A percentile compares a stretch with the other conserved stretches of the same genome.
phyloP scores from a whole-genome alignment of 306 rosid genomes.

The Mimosa bimucronata region DNA sequence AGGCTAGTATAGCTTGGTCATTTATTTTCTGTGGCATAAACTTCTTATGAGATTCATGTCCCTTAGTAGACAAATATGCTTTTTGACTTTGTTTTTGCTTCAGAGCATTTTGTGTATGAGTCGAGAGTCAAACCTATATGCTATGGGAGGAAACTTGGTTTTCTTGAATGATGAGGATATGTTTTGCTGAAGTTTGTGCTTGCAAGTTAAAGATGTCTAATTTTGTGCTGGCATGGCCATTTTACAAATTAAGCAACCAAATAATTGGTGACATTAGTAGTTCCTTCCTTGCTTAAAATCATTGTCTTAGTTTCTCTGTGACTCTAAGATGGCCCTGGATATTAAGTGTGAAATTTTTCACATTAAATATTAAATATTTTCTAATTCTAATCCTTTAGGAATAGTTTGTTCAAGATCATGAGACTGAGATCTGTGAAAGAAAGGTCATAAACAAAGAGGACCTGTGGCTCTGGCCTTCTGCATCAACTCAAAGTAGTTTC shows the following conservation, averaged over 20 bases:
- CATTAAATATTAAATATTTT: slow-evolving; percentile 15
- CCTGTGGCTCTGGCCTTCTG: slow-evolving; percentile 7
- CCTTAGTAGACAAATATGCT: slow-evolving; percentile 12
- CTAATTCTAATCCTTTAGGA: slow-evolving; percentile 19
- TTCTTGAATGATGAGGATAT: slow-evolving; percentile 7
- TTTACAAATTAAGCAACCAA: slow-evolving; percentile 26
- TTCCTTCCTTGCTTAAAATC: not conserved
- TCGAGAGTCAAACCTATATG: not conserved
- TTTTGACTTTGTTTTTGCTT: slow-evolving; percentile 29
- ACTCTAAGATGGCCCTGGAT: not conserved
- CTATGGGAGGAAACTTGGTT: slow-evolving; percentile 24
- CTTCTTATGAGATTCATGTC: slow-evolving; percentile 14
- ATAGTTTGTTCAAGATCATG: slow-evolving; percentile 1
- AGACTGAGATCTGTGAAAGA: slow-evolving; percentile 11
- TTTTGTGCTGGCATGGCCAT: not conserved
- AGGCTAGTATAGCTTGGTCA: not conserved
- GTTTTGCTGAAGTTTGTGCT: slow-evolving; percentile 25
- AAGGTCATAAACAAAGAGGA: not conserved
- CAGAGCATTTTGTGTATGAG: not conserved
- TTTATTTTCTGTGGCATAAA: slow-evolving; percentile 21
- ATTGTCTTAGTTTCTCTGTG: not conserved
- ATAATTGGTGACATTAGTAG: not conserved
- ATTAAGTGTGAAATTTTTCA: slow-evolving; percentile 3
- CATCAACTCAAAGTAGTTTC: not conserved
- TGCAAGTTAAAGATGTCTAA: slow-evolving; percentile 7